Evolutionary conservation across 352 stramenopile species (phyloP).

Genomic region (Phytophthora rubi): DNA sequence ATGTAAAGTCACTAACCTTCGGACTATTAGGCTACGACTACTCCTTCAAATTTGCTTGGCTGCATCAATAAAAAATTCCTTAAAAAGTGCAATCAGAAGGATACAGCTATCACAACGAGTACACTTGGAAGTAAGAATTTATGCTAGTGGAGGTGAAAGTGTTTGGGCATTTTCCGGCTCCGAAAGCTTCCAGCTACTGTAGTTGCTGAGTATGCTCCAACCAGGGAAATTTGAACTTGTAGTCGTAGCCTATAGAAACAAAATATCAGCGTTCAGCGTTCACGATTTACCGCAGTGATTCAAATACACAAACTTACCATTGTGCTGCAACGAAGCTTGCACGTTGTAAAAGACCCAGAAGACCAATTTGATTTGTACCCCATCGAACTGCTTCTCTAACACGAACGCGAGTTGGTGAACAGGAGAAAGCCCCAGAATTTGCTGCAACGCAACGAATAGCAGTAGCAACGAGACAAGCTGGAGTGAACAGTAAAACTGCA

Average conservation of each 20-base stretch:
- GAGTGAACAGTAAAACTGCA: constrained; percentile 11
- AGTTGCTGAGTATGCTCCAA: not conserved
- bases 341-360: constrained; percentile 44
- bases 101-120: too few relatives aligned
- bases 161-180: too few relatives aligned
- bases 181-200: too few relatives aligned
- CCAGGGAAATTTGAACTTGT: constrained; percentile 9
- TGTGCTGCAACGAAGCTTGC: constrained; percentile 8
- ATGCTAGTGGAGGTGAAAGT: too few relatives aligned
- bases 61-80: not conserved
- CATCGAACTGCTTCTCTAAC: constrained; percentile 27
- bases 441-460: constrained; percentile 1
- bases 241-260: constrained; percentile 8
- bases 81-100: too few relatives aligned
- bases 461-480: constrained; percentile 13
- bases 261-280: not conserved
- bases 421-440: constrained; percentile 9
- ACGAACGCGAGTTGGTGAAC: constrained; percentile 46
- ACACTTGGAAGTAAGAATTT: too few relatives aligned
- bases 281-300: not conserved
- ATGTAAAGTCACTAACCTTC: not conserved
- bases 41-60: constrained; percentile 2
- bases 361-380: constrained; percentile 36
- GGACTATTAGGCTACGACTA: not conserved
- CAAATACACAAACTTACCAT: not conserved